Conservation (phyloP, 1,284 basidiomycete species). For the Tilletia horrida region DNA sequence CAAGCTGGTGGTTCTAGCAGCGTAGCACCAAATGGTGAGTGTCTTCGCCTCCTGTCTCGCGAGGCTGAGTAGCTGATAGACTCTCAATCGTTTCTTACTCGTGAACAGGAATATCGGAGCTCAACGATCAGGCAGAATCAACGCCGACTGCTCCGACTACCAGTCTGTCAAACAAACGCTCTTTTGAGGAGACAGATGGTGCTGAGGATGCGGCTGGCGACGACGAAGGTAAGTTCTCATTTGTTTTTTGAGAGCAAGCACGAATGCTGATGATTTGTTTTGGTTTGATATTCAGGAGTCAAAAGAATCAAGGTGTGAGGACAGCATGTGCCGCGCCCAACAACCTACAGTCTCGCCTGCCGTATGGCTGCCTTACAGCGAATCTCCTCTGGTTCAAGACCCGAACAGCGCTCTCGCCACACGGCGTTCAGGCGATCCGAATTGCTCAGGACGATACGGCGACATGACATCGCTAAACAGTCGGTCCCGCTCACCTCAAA, state of each 20-base stretch:
- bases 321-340: too few relatives aligned
- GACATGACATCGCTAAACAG: too few relatives aligned
- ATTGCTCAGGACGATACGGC: too few relatives aligned
- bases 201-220: background rate
- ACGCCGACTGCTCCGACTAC: background rate
- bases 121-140: too few relatives aligned
- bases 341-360: too few relatives aligned
- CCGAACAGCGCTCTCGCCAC: too few relatives aligned
- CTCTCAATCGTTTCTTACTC: background rate
- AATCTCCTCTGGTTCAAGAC: too few relatives aligned
- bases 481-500: too few relatives aligned
- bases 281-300: background rate
- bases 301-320: conserved; percentile 13
- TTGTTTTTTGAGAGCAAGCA: background rate
- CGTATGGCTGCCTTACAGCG: too few relatives aligned
- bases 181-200: conserved; percentile 5
- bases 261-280: background rate
- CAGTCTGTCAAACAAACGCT: background rate
- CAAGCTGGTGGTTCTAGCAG: background rate
- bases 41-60: background rate
- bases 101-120: background rate
- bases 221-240: conserved; percentile 1
- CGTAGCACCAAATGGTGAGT: conserved; percentile 3
- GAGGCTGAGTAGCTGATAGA: background rate
- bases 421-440: too few relatives aligned